Percentiles rank a stretch among this genome's conserved stretches.
These are phyloP conservation scores for Hanseniaspora lindneri DNA, from an alignment of 805 yeast genomes.

Conservation along the genomic window DNA sequence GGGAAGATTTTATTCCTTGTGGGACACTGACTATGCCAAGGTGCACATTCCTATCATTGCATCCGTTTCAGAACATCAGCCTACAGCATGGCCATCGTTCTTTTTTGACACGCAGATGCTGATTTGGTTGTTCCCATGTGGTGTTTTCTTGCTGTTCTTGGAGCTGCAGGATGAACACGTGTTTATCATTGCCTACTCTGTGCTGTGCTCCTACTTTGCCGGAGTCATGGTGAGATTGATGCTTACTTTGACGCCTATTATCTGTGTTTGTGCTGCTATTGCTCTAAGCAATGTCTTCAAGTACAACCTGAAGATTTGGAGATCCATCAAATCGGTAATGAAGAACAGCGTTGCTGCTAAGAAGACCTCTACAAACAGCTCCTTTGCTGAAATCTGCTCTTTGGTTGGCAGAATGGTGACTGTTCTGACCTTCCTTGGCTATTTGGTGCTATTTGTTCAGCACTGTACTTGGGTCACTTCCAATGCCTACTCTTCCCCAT, in stretches of 20 bases:
- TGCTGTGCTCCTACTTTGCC: conserved; percentile 92
- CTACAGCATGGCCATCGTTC: conserved; percentile 99
- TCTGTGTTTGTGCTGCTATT: conserved; percentile 86
- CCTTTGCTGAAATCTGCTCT: conserved; percentile 4
- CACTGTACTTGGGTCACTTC: conserved; percentile 98
- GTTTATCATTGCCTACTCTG: conserved; percentile 80
- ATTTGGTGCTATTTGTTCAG: conserved; percentile 68
- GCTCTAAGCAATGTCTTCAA: conserved; percentile 78
- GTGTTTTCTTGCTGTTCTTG: conserved; percentile 79
- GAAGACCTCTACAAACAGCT: neutral
- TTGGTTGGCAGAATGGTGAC: conserved; percentile 28
- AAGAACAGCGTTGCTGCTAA: conserved; percentile 16
- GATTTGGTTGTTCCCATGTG: conserved; percentile 98
- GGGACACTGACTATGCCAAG: conserved; percentile 97
- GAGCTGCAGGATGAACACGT: conserved; percentile 86
- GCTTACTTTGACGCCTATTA: conserved; percentile 91
- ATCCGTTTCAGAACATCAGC: conserved; percentile 97
- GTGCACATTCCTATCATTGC: conserved; percentile 98
- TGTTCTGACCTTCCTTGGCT: conserved; percentile 56
- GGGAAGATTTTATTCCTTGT: conserved; percentile 93
- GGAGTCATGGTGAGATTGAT: conserved; percentile 98
- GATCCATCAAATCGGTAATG: neutral
- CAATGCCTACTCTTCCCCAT: conserved; percentile 91
- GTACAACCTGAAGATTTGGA: conserved; percentile 56
- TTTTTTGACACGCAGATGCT: conserved; percentile 86